phyloP scores from a whole-genome alignment of 192 early-diverging fungal species.

The Linderina pennispora region DNA sequence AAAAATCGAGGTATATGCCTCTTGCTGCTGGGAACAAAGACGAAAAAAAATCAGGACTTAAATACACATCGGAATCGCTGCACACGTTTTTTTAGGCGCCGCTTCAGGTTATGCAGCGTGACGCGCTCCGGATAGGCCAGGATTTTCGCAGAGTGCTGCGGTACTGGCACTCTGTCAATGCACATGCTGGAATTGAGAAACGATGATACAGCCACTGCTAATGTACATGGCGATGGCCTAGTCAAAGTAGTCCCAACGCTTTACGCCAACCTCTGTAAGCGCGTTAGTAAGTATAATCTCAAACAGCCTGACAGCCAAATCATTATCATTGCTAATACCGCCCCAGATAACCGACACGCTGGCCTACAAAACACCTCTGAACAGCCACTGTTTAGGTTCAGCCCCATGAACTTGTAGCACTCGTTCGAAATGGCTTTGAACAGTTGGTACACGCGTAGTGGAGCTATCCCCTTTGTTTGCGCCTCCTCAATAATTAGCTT shows the following conservation, averaged over 20 bases:
- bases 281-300: slow-evolving; percentile 92
- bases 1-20: slow-evolving; percentile 64
- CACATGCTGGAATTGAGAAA: slow-evolving; percentile 98
- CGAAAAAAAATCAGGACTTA: slow-evolving; percentile 89
- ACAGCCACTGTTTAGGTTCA: slow-evolving; percentile 75
- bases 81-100: slow-evolving; percentile 64
- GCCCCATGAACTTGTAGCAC: slow-evolving; percentile 92
- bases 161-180: slow-evolving; percentile 95
- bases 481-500: slow-evolving; percentile 72
- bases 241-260: slow-evolving; percentile 92
- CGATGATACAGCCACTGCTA: slow-evolving; percentile 95
- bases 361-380: slow-evolving; percentile 95
- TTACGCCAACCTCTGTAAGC: slow-evolving; percentile 50
- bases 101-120: slow-evolving; percentile 77
- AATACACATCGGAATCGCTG: slow-evolving; percentile 85
- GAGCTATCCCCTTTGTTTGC: slow-evolving; percentile 87
- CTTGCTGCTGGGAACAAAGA: slow-evolving; percentile 43
- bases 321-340: slow-evolving; percentile 92
- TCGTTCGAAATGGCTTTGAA: slow-evolving; percentile 85
- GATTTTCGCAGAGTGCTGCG: slow-evolving; percentile 80
- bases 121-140: slow-evolving; percentile 96
- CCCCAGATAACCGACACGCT: slow-evolving; percentile 90
- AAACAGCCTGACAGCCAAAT: slow-evolving; percentile 89
- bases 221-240: slow-evolving; percentile 94
- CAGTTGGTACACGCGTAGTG: slow-evolving; percentile 77